phyloP scores from a whole-genome alignment of 495 filamentous ascomycete species.

The Xanthoparmelia taractica region DNA sequence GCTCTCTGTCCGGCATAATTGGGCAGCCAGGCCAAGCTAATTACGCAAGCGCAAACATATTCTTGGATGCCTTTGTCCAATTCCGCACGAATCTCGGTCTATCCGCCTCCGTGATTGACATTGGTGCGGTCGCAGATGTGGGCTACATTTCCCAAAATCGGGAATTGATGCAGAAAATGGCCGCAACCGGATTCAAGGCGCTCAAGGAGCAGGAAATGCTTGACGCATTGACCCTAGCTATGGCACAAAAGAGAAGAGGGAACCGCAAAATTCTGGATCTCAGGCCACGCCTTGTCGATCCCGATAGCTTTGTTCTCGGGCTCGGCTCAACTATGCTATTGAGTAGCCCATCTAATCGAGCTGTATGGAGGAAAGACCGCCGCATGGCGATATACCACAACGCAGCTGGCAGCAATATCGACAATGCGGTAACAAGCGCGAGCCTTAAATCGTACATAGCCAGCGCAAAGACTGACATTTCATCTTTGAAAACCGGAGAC shows the following conservation, averaged over 20 bases:
- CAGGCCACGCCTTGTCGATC: no score
- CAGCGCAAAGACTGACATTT: no score
- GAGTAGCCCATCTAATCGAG: not conserved
- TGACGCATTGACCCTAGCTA: no score
- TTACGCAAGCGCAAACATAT: constrained; percentile 29
- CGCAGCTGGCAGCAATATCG: no score
- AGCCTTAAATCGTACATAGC: no score
- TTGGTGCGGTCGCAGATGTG: constrained; percentile 47
- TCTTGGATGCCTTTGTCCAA: constrained; percentile 21
- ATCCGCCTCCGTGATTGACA: constrained; percentile 40
- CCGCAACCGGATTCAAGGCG: no score
- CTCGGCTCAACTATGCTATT: not conserved
- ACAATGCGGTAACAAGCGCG: no score
- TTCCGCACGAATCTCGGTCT: constrained; percentile 23
- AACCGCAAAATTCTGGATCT: no score
- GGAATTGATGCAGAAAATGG: no score
- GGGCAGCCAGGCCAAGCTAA: constrained; percentile 32
- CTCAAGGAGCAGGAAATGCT: no score
- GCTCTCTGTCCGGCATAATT: constrained; percentile 28
- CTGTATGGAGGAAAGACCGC: not conserved
- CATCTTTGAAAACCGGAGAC: constrained; percentile 20
- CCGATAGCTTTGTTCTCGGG: not conserved
- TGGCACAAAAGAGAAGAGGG: no score
- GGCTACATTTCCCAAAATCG: constrained; percentile 35
- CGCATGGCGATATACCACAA: not conserved